Percentiles rank a stretch among this genome's conserved stretches.
Conservation (phyloP, 805 yeast species). For the Cyberlindnera japonica region DNA sequence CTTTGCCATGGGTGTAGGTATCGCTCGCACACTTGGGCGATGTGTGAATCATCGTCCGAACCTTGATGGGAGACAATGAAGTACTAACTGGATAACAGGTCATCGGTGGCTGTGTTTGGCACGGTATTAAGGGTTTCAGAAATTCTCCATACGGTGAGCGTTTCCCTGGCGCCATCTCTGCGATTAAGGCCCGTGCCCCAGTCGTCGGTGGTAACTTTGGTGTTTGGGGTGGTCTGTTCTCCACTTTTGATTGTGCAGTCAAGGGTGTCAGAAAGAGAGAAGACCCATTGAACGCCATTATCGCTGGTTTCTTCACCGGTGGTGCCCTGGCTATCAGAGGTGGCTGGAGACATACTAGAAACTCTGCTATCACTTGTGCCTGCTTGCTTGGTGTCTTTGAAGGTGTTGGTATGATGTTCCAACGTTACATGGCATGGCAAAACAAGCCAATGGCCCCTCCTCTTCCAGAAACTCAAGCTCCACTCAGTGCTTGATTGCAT, state of each 20-base stretch:
- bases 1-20: conserved; percentile 86
- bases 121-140: conserved; percentile 97
- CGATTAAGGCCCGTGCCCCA: conserved; percentile 95
- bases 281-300: conserved; percentile 97
- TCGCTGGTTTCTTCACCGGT: conserved; percentile 97
- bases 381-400: conserved; percentile 94
- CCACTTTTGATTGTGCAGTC: conserved; percentile 92
- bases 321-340: conserved; percentile 98
- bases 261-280: conserved; percentile 96
- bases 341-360: conserved; percentile 95
- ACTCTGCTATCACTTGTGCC: conserved; percentile 96
- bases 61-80: neutral
- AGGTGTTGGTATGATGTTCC: conserved; percentile 97
- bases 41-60: neutral
- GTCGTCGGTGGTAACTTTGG: conserved; percentile 99
- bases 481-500: conserved; percentile 16
- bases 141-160: conserved; percentile 98
- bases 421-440: conserved; percentile 80
- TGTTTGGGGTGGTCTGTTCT: conserved; percentile 98
- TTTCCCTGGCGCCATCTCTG: conserved; percentile 81
- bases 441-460: conserved; percentile 70
- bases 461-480: conserved; percentile 38
- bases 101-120: conserved; percentile 98
- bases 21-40: neutral
- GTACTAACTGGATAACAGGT: conserved; percentile 23